Evolutionary conservation across 2,329 filamentous ascomycete genomes (phyloP).

Genomic region (Capronia americana): DNA sequence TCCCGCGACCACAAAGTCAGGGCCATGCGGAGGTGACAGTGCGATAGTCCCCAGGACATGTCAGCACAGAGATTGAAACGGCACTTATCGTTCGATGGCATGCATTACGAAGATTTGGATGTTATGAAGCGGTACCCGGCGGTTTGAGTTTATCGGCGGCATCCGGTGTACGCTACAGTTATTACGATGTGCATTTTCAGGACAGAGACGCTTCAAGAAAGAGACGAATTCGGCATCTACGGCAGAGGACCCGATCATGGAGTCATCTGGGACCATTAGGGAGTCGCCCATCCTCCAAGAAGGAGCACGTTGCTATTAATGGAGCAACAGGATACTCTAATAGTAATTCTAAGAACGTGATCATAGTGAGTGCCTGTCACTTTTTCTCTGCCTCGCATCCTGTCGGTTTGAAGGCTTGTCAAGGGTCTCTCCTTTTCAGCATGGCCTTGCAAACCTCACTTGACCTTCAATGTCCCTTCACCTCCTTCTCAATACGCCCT

Average conservation of each 20-base stretch:
- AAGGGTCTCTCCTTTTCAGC: neutral
- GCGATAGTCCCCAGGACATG: constrained; percentile 23
- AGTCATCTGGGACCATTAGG: constrained; percentile 1
- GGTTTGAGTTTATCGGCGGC: constrained; percentile 19
- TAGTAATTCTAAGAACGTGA: constrained; percentile 21
- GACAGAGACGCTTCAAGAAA: constrained; percentile 8
- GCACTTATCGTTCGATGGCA: constrained; percentile 30
- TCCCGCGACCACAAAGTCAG: constrained; percentile 53
- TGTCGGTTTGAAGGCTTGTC: neutral
- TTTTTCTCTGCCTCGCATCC: neutral
- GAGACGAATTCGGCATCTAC: constrained; percentile 11
- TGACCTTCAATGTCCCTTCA: neutral
- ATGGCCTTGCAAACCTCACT: neutral
- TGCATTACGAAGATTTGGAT: constrained; percentile 32
- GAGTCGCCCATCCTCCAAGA: constrained; percentile 1
- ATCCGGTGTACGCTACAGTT: neutral
- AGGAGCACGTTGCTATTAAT: constrained; percentile 10
- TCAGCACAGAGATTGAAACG: neutral
- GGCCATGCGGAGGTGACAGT: constrained; percentile 40
- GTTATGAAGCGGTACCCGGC: constrained; percentile 9
- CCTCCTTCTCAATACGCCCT: neutral
- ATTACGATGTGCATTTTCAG: constrained; percentile 14
- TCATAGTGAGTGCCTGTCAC: neutral
- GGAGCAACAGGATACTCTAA: constrained; percentile 19
- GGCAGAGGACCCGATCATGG: neutral